Evolutionary conservation across 106 monocot genomes (phyloP), one percentile per base, ranked within the genome.

Genomic region (Hemerocallis citrina): DNA sequence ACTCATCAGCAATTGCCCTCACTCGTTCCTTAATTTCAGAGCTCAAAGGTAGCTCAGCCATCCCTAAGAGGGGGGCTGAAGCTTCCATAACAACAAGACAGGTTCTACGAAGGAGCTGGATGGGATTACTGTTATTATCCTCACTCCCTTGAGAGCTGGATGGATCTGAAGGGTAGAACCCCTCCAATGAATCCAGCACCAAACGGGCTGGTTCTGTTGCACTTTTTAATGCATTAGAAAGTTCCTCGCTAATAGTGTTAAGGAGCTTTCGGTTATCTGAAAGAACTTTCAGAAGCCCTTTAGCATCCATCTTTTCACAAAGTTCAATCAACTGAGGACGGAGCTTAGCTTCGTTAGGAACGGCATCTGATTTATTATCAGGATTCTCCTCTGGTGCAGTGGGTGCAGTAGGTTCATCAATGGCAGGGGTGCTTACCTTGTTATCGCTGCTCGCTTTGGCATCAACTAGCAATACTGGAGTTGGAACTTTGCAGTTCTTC

Each of bases 1-100:
- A 88, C 52, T 79, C 72, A 56, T 82, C 73, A 56, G 82, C 82
- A 66, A 88, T 79, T 67, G 69, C 75, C 69, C 73, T 79, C 42
- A 79, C 87, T 62, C 61, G 72, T 73, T 82, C 64, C 66, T 74
- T 82, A 63, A 68, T 72, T 48, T 88, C 82, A 67, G 74, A 73
- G 73, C 70, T 88, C 59, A 72, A 43, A 9, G 23, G 58, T 52
- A n/a, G 37, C 13, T 52, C 65, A 52, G 37, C 48, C 51, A 33
- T 48, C 46, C 45, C 59, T 19, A 80, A 71, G 4, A 71, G 37
- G 46, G 70, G 58, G 43, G 79, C 58, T 8, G 61, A 63, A 73
- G 75, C 72, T 79, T 88, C 87, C 79, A 88, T 75, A 63, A 88
- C 46, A 37, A 73, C n/a, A 38, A 82, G 70, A 76, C 89, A 89